Conservation (phyloP, 805 yeast genomes). For the Saturnispora kantuleensis region DNA sequence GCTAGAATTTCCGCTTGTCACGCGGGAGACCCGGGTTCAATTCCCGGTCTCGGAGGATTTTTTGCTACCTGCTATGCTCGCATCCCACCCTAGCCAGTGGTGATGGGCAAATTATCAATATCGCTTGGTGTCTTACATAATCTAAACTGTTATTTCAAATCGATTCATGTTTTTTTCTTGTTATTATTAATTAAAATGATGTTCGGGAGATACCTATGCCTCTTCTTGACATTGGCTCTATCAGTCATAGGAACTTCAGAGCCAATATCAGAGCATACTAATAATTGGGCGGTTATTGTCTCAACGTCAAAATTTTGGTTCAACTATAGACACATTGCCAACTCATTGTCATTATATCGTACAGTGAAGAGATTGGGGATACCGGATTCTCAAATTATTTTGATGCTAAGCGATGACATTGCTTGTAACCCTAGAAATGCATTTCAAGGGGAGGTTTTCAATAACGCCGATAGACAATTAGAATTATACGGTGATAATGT, state of each 20-base stretch:
- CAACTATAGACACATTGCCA: constrained; percentile 96
- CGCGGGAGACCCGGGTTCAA: constrained; percentile 69
- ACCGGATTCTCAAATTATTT: constrained; percentile 93
- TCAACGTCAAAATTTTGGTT: constrained; percentile 98
- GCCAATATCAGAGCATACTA: constrained; percentile 34
- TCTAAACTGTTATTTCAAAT: neutral
- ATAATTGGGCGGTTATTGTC: constrained; percentile 80
- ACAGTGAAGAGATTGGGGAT: constrained; percentile 94
- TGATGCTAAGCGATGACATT: constrained; percentile 94
- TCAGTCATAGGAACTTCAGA: neutral
- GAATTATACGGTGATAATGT: constrained; percentile 91
- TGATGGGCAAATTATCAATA: too few species aligned
- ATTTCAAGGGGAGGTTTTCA: constrained; percentile 92
- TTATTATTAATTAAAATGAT: neutral
- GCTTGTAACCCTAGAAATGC: constrained; percentile 96
- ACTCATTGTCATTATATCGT: constrained; percentile 85
- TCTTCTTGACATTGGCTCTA: neutral
- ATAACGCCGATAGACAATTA: constrained; percentile 82
- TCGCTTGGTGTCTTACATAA: neutral
- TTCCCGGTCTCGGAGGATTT: constrained; percentile 32
- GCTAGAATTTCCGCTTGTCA: constrained; percentile 79
- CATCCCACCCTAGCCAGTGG: too few species aligned
- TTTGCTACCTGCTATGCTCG: too few species aligned
- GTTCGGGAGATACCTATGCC: neutral
- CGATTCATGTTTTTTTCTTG: neutral